Evolutionary conservation across 257 asterid genomes (phyloP).

Genomic region (Solanum ossicruentum): DNA sequence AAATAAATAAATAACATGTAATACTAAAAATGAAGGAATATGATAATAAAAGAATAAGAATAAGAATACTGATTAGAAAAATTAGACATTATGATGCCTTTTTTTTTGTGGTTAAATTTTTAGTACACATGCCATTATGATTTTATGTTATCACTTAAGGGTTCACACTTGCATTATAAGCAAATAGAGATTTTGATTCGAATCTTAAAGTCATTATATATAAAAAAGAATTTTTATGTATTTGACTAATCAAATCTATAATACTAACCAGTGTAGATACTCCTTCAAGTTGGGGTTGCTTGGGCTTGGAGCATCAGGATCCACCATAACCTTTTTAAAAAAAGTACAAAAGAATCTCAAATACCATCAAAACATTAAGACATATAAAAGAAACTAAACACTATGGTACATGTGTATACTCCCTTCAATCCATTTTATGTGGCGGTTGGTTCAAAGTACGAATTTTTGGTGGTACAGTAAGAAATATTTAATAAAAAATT

Average conservation of each 20-base stretch:
- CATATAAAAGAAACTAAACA: background rate
- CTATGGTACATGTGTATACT: too few species aligned
- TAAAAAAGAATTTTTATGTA: background rate
- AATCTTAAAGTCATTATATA: background rate
- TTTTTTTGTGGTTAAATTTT: background rate
- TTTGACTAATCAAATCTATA: background rate
- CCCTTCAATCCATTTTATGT: too few species aligned
- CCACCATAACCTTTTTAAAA: conserved; percentile 36
- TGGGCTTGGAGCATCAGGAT: conserved; percentile 73
- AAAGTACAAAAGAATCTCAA: background rate
- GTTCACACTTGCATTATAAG: background rate
- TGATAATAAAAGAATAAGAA: too few species aligned
- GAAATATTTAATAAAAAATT: too few species aligned
- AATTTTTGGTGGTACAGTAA: too few species aligned
- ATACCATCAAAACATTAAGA: background rate
- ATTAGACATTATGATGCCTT: background rate
- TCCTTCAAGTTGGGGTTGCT: conserved; percentile 45
- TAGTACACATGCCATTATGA: background rate
- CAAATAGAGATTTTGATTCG: background rate
- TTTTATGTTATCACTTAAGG: background rate
- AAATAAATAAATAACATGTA: too few species aligned
- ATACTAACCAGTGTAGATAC: conserved; percentile 47
- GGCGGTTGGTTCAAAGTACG: too few species aligned
- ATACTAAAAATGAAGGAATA: too few species aligned
- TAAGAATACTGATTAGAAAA: background rate